Evolutionary conservation across 2,329 filamentous ascomycete genomes (phyloP), one percentile per base, ranked within the genome.

Genomic region (Paecilomyces formosus): DNA sequence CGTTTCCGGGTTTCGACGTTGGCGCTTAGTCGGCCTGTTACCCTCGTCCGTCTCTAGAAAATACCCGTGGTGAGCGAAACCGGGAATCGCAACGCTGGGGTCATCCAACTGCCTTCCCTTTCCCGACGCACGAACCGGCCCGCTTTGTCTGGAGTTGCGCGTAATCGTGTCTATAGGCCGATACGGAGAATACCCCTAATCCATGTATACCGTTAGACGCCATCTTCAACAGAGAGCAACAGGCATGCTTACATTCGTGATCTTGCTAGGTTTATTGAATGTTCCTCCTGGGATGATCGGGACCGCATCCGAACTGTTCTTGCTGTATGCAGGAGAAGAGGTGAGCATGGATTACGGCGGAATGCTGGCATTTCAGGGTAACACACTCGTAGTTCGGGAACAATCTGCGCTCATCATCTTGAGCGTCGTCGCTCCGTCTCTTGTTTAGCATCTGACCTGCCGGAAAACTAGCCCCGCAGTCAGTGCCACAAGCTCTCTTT

Each of bases 111-210:
- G n/a, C 39, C 39, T 45, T n/a, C n/a, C 39, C 18, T 45, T 45
- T n/a, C 39, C 39, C 39, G 39, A n/a, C n/a, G 67, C 68, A 45
- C 67, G 69, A 45, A 72, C 66, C n/a, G 72, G 68, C 6, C 70
- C 71, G 57, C 71, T 74, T 26, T 69, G 64, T 55, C 68, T 67
- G 15, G 62, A 55, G 51, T 66, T 66, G 2, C 54, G 53, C 13
- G 67, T 65, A 35, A 74, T 59, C 26, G 58, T 64, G 53, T 74
- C 61, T 1, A 61, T 35, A 6, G 70, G 70, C 39, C 60, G 67
- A 49, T 66, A 64, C 7, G 62, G 5, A 30, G 7, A 15, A 13
- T 33, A 52, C 45, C 8, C 7, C 56, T 53, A 55, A 21, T 18
- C 45, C 9, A 61, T 62, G 59, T 60, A 70, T 65, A 45, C 50